These are phyloP conservation scores for Craspedostauros australis DNA, from an alignment of 108 stramenopile species.

Conservation along the genomic window DNA sequence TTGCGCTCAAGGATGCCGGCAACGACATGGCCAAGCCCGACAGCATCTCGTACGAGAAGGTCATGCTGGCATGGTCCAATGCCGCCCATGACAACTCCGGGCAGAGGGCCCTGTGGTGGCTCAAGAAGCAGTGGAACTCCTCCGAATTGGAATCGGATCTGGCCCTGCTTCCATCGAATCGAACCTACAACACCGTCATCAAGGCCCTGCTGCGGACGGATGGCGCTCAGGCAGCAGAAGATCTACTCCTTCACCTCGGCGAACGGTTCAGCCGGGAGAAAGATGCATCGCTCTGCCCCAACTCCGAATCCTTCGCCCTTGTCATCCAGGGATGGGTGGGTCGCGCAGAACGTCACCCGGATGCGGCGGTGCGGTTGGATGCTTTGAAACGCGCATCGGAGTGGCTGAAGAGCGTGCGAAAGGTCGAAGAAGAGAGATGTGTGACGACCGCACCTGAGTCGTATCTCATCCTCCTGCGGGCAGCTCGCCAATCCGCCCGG, in stretches of 20 bases:
- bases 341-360: slow-evolving; percentile 16
- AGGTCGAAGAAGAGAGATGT: slow-evolving; percentile 34
- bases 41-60: slow-evolving; percentile 49
- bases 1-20: slow-evolving; percentile 20
- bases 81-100: slow-evolving; percentile 44
- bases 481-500: too few relatives aligned
- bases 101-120: slow-evolving; percentile 61
- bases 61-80: slow-evolving; percentile 67
- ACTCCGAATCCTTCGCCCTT: slow-evolving; percentile 57
- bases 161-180: slow-evolving; percentile 29
- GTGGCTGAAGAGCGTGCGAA: slow-evolving; percentile 52
- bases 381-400: slow-evolving; percentile 35
- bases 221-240: slow-evolving; percentile 54
- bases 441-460: slow-evolving; percentile 44
- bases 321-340: slow-evolving; percentile 72
- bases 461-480: slow-evolving; percentile 32
- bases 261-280: slow-evolving; percentile 20
- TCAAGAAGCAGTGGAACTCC: slow-evolving; percentile 56
- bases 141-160: too few relatives aligned
- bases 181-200: slow-evolving; percentile 68
- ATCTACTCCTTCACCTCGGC: slow-evolving; percentile 55
- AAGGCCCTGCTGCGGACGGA: slow-evolving; percentile 31
- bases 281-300: slow-evolving; percentile 30
- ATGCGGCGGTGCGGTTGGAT: slow-evolving; percentile 21
- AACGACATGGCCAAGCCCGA: slow-evolving; percentile 41